A percentile compares a stretch with the other conserved stretches of the same genome.
Evolutionary conservation across 495 filamentous ascomycete species (phyloP).

Genomic region (Penicillium bovifimosum): DNA sequence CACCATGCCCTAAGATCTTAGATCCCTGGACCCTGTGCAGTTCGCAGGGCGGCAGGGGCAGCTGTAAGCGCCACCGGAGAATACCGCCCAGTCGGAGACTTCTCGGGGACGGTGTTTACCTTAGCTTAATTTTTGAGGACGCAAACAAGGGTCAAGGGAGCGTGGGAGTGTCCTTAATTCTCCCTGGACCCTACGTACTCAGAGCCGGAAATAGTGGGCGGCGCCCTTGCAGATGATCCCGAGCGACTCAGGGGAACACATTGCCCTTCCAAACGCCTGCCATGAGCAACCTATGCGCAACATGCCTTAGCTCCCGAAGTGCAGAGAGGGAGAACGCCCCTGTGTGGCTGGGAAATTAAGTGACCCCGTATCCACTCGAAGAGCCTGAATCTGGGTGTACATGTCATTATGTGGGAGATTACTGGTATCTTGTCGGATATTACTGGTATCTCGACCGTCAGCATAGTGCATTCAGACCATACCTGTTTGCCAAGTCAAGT

Average conservation of each 20-base stretch:
- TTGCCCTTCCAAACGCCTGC: background rate
- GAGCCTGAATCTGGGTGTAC: constrained; percentile 1
- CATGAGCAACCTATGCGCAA: background rate
- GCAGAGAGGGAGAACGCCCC: constrained; percentile 2
- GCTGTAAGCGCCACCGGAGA: too few relatives aligned
- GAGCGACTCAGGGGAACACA: background rate
- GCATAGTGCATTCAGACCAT: background rate
- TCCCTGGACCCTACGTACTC: constrained; percentile 5
- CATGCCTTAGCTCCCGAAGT: constrained; percentile 18
- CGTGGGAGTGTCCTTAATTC: constrained; percentile 3
- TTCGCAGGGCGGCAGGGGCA: too few relatives aligned
- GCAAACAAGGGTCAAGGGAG: constrained; percentile 24
- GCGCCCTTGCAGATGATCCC: constrained; percentile 18
- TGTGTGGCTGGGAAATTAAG: constrained; percentile 6
- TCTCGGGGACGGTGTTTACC: background rate
- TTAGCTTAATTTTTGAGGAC: constrained; percentile 15
- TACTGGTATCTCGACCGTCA: too few relatives aligned
- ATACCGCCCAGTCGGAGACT: background rate
- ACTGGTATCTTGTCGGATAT: background rate
- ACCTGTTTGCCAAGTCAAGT: background rate
- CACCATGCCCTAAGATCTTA: too few relatives aligned
- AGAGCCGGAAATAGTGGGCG: background rate
- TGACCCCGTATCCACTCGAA: constrained; percentile 10
- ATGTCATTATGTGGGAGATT: too few relatives aligned
- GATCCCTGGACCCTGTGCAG: too few relatives aligned